Evolutionary conservation across 345 rosid species (phyloP), one percentile per base, ranked within the genome.

Genomic region (Rhizophora apiculata): DNA sequence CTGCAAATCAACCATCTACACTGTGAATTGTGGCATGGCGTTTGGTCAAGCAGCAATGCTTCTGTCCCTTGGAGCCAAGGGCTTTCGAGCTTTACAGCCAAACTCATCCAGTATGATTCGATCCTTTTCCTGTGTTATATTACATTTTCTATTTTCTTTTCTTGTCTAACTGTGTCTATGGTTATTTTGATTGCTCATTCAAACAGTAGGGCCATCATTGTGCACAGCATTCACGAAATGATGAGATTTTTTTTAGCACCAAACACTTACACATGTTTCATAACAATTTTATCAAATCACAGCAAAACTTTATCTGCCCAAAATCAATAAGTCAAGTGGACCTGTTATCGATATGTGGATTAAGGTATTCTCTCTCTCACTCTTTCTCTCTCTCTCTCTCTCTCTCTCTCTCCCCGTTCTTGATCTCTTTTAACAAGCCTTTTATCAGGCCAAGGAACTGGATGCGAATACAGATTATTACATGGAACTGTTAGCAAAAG

Each of bases 1-100:
- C 62, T 87, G 95, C 85, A 85, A 82, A 76, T 73, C 95, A 70
- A 81, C 82, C 22, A 84, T 91, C 46, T 85, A 87, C 76, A 89
- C 96, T 11, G 83, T 94, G 78, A 94, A 91, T 58, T 82, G 87
- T 66, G 93, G 95, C 72, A 83, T 85, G 95, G 99, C 97, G 60
- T 87, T 68, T 81, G 97, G 98, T 81, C 96, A 89, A 84, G 96
- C 96, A 64, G 97, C 95, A 66, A 89, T 91, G 97, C 90, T 91
- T 82, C 83, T 94, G 26, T 81, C 97, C 30, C 82, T 84, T 43
- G 99, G 97, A 78, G 76, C 85, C 53, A 91, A 84, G 75, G 98
- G 97, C 70, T 76, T 70, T 64, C 97, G 96, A 60, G 90, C 84
- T 19, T 65, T 88, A 27, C 91, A 82, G 80, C 93, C 93, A 71